Base-by-base conservation (phyloP, 805 yeast species). In the Saccharomyces cerevisiae region DNA sequence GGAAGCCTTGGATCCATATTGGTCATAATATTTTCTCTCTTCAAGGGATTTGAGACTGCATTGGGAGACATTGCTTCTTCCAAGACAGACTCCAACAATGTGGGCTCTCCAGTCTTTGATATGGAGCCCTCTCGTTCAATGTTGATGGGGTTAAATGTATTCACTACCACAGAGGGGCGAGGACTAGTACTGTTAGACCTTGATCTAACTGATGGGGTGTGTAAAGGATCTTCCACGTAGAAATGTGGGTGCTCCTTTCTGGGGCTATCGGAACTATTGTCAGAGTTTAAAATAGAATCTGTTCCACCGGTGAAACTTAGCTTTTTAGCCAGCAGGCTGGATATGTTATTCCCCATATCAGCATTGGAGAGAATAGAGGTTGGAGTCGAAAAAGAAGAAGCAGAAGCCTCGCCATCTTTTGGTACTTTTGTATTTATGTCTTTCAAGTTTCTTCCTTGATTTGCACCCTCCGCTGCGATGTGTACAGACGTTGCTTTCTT, bases 161-260 rank as follows among this genome's bases (percentile, higher is more conserved):
- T 41, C 13, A 51, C 31, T 17, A 41, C 55, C 13, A 50, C 50
- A 21, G 55, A 59, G 11, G 61, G 65, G 56, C 57, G 56, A 22
- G 65, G 66, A 49, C 61, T 60, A 13, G 55, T 51, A 47, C 66
- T 62, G 41, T 54, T 58, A 1, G 63, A 58, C 30, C 66, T 57
- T 1, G 68, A 62, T 41, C 62, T 56, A 17, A 57, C 51, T 3
- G 51, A 53, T 14, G 60, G 58, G 1, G 60, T 58, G 49, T 64
- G 68, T 29, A 64, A 52, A 11, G 56, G 54, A 51, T 64, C 64
- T 48, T 63, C 67, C 8, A 59, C 70, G 24, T 77, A 79, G 65
- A 87, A 87, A 70, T 87, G 95, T 0, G 94, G 90, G 69, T 86
- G 94, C 55, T 84, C 83, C 0, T 87, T 64, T 22, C 11, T 36